Percentiles rank a stretch among this genome's conserved stretches.
These are phyloP conservation scores for Furcasterigmium sp. DNA, from an alignment of 2,329 filamentous ascomycete genomes.

Conservation along the genomic window DNA sequence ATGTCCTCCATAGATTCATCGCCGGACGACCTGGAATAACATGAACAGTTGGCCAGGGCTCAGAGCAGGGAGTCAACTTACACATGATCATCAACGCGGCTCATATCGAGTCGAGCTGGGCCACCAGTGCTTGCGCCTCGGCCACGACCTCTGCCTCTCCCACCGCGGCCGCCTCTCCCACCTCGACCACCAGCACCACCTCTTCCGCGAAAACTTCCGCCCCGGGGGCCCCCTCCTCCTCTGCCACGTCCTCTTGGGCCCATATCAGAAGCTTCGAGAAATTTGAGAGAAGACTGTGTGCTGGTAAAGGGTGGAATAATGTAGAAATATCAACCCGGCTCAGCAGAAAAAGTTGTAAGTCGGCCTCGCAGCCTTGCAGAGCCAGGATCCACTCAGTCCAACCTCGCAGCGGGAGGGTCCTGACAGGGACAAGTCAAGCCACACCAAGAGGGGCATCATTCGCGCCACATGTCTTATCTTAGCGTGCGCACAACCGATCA, in stretches of 20 bases:
- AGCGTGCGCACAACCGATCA: constrained; percentile 44
- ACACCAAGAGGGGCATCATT: constrained; percentile 10
- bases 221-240: constrained; percentile 16
- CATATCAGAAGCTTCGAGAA: background rate
- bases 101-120: constrained; percentile 18
- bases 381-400: background rate
- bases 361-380: constrained; percentile 11
- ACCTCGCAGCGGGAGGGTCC: too few species aligned
- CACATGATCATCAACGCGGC: constrained; percentile 38
- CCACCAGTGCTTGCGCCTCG: constrained; percentile 22
- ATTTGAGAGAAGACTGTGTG: background rate
- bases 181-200: constrained; percentile 15
- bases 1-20: constrained; percentile 18
- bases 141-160: constrained; percentile 28
- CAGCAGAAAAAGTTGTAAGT: constrained; percentile 15
- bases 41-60: constrained; percentile 1
- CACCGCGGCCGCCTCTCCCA: constrained; percentile 20
- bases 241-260: constrained; percentile 6
- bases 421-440: constrained; percentile 9
- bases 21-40: constrained; percentile 11
- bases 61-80: constrained; percentile 16
- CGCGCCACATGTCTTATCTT: constrained; percentile 34
- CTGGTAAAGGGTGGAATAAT: background rate
- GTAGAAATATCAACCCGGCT: too few species aligned
- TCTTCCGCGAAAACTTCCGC: constrained; percentile 15